Conservation (phyloP, 176 grass and related monocot genomes). For the Hyparrhenia diplandra region DNA sequence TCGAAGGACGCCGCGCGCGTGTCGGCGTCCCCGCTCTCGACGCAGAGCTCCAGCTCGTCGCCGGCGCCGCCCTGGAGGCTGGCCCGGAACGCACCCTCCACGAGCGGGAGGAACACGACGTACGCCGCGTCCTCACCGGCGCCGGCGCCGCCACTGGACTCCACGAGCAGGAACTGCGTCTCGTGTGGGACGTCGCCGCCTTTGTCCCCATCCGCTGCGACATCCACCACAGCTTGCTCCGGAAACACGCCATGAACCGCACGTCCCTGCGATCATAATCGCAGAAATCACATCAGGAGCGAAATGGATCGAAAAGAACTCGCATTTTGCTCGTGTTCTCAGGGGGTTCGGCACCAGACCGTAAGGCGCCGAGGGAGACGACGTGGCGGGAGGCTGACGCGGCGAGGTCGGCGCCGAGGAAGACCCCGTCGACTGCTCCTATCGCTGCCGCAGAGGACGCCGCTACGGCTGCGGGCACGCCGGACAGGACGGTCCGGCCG, state of each 20-base stretch:
- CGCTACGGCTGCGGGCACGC: conserved; percentile 46
- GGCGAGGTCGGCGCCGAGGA: conserved; percentile 61
- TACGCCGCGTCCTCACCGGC: conserved; percentile 35
- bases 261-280: conserved; percentile 32
- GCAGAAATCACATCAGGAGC: not conserved
- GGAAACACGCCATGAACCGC: conserved; percentile 77
- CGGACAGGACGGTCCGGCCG: conserved; percentile 52
- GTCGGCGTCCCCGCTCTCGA: conserved; percentile 82
- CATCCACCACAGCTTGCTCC: conserved; percentile 99
- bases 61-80: conserved; percentile 69
- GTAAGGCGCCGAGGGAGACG: conserved; percentile 66
- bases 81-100: conserved; percentile 76
- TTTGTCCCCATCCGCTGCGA: conserved; percentile 69
- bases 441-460: conserved; percentile 41
- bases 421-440: conserved; percentile 68
- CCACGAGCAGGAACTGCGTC: conserved; percentile 87
- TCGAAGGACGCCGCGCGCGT: conserved; percentile 42
- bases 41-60: conserved; percentile 70
- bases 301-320: not conserved
- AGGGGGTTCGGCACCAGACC: conserved; percentile 21
- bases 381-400: conserved; percentile 43
- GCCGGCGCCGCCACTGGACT: conserved; percentile 37
- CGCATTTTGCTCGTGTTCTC: too few relatives aligned
- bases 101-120: conserved; percentile 80
- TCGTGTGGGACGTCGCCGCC: conserved; percentile 83